Evolutionary conservation across 2,329 filamentous ascomycete species (phyloP).

Genomic region (Exophiala xenobiotica): DNA sequence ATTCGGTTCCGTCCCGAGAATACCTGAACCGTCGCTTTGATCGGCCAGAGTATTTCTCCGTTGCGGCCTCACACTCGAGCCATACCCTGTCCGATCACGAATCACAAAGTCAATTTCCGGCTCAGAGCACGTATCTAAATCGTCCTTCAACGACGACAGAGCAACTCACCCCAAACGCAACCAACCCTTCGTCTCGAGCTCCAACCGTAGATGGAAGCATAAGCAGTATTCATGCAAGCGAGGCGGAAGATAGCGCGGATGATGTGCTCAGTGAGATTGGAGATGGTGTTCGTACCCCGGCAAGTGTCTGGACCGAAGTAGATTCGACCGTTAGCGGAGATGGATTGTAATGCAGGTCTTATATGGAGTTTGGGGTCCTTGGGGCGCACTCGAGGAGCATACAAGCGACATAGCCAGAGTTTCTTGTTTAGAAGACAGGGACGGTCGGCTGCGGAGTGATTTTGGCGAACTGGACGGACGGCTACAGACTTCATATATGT

Average conservation of each 20-base stretch:
- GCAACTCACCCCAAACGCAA: neutral
- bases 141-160: neutral
- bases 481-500: neutral
- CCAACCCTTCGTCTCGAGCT: conserved; percentile 14
- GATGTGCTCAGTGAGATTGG: conserved; percentile 34
- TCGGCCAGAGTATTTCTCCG: conserved; percentile 32
- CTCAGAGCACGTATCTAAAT: neutral
- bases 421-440: no score
- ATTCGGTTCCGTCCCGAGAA: conserved; percentile 25
- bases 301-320: conserved; percentile 36
- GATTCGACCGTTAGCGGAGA: conserved; percentile 35
- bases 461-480: no score
- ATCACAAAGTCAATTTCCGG: conserved; percentile 28
- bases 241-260: conserved; percentile 31
- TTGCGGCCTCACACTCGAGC: conserved; percentile 24
- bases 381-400: no score
- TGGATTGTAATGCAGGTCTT: no score
- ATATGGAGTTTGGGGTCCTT: no score
- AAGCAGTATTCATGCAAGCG: conserved; percentile 25
- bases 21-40: conserved; percentile 22
- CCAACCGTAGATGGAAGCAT: conserved; percentile 27
- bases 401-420: no score
- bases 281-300: conserved; percentile 34
- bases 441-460: no score
- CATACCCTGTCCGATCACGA: conserved; percentile 39